Conservation (phyloP, 768 basidiomycete species). For the Heimioporus sp. region DNA sequence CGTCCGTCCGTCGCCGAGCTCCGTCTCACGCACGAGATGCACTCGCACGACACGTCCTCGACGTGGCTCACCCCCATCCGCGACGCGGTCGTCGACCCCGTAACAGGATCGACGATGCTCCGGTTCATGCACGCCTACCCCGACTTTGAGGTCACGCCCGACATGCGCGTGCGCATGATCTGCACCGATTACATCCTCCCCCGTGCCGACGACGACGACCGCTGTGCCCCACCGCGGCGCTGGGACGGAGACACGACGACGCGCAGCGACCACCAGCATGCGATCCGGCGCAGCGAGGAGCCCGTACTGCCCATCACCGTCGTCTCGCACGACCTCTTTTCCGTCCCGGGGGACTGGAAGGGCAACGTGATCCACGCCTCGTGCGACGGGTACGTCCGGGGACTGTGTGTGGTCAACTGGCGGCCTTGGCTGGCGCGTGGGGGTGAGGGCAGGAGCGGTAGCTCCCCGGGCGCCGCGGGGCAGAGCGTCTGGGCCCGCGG, state of each 20-base stretch:
- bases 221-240: no score
- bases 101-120: slow-evolving; percentile 14
- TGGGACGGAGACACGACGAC: no score
- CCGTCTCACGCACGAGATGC: slow-evolving; percentile 20
- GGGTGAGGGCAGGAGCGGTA: no score
- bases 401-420: slow-evolving; percentile 1
- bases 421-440: neutral
- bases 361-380: slow-evolving; percentile 16
- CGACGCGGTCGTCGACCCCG: slow-evolving; percentile 6
- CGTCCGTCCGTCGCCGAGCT: slow-evolving; percentile 5
- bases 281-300: slow-evolving; percentile 6
- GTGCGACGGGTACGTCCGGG: slow-evolving; percentile 14
- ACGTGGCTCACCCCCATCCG: slow-evolving; percentile 15
- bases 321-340: slow-evolving; percentile 9
- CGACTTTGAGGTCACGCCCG: neutral
- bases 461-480: no score
- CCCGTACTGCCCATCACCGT: slow-evolving; percentile 8
- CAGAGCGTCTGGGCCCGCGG: no score
- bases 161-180: slow-evolving; percentile 3
- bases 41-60: slow-evolving; percentile 7
- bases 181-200: slow-evolving; percentile 18
- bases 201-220: neutral
- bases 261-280: neutral
- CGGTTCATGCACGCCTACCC: slow-evolving; percentile 18
- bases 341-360: slow-evolving; percentile 8